Evolutionary conservation across 1,139 yeast genomes (phyloP).

Genomic region (Arxiozyma slooffiae): DNA sequence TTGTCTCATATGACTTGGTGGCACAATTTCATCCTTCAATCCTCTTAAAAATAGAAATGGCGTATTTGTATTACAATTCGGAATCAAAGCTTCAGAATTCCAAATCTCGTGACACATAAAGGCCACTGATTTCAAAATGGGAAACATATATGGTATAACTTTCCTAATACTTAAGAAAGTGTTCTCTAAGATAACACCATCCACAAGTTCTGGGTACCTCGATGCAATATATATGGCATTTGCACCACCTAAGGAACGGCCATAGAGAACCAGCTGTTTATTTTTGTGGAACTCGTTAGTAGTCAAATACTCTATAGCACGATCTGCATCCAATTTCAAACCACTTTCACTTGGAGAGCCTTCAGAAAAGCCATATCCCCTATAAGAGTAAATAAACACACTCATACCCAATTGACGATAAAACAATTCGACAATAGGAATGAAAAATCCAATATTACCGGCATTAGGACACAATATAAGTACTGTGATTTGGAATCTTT

Average conservation of each 20-base stretch:
- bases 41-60: constrained; percentile 73
- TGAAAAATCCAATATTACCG: constrained; percentile 88
- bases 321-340: constrained; percentile 69
- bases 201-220: constrained; percentile 38
- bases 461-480: constrained; percentile 85
- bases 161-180: constrained; percentile 72
- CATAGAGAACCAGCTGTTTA: constrained; percentile 56
- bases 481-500: constrained; percentile 51
- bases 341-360: constrained; percentile 76
- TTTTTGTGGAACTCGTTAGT: constrained; percentile 45
- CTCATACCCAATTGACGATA: constrained; percentile 59
- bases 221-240: constrained; percentile 79
- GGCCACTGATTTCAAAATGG: constrained; percentile 49
- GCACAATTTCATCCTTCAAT: constrained; percentile 77
- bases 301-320: constrained; percentile 52
- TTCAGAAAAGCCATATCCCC: constrained; percentile 85
- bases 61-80: constrained; percentile 40
- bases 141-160: constrained; percentile 76
- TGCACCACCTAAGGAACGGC: constrained; percentile 92
- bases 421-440: constrained; percentile 72
- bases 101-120: constrained; percentile 68
- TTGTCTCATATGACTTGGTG: constrained; percentile 69
- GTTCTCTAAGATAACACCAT: constrained; percentile 71
- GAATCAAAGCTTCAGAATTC: constrained; percentile 64
- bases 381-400: constrained; percentile 75